Evolutionary conservation across 163 green algal genomes (phyloP).

Genomic region (Chlorella variabilis): DNA sequence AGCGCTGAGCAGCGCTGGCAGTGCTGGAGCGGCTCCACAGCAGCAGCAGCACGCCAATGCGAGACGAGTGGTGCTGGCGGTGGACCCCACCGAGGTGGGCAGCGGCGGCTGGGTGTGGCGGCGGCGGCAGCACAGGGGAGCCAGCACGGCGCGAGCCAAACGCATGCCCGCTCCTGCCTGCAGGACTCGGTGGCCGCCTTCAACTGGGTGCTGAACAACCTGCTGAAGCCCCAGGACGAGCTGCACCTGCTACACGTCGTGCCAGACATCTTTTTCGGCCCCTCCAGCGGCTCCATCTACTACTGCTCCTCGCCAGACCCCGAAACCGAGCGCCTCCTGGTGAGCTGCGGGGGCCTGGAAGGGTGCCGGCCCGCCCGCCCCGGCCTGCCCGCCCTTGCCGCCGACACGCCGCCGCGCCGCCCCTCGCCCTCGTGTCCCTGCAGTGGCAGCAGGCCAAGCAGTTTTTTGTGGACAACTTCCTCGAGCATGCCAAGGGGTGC

Average conservation of each 20-base stretch:
- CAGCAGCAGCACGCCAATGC: background rate
- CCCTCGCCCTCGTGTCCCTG: conserved; percentile 1
- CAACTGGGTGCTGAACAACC: conserved; percentile 19
- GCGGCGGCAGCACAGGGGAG: too few relatives aligned
- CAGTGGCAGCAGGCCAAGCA: conserved; percentile 29
- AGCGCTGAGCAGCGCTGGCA: too few relatives aligned
- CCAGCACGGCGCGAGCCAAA: too few relatives aligned
- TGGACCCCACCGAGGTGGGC: conserved; percentile 13
- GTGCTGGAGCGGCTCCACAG: background rate
- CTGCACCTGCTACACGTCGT: conserved; percentile 37
- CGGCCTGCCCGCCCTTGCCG: too few relatives aligned
- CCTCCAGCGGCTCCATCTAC: conserved; percentile 32
- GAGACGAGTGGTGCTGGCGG: conserved; percentile 3
- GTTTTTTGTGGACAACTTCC: conserved; percentile 32
- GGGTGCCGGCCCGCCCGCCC: too few relatives aligned
- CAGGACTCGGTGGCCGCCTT: conserved; percentile 20
- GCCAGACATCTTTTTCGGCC: conserved; percentile 22
- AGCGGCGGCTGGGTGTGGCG: too few relatives aligned
- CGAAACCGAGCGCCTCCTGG: conserved; percentile 27
- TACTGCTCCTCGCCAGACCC: conserved; percentile 16
- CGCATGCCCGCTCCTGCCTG: too few relatives aligned
- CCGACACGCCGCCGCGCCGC: too few relatives aligned
- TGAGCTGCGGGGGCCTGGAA: background rate
- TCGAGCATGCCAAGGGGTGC: conserved; percentile 18
- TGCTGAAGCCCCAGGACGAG: conserved; percentile 12